A percentile compares a stretch with the other conserved stretches of the same genome.
Conservation (phyloP, 306 rosid genomes). For the Vigna hirtella region DNA sequence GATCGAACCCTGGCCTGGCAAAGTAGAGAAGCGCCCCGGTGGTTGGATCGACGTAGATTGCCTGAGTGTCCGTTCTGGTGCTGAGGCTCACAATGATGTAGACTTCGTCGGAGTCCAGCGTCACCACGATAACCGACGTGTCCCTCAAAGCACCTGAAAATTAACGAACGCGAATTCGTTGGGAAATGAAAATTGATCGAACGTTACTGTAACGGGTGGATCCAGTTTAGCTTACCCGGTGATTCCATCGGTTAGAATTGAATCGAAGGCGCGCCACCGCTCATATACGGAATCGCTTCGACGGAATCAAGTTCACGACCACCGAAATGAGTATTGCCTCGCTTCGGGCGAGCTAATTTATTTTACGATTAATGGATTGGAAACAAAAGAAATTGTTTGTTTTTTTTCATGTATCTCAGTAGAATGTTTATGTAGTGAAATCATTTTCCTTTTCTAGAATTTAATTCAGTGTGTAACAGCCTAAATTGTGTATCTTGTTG, state of each 20-base stretch:
- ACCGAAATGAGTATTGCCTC: neutral
- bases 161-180: neutral
- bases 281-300: neutral
- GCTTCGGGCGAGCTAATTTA: neutral
- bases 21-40: slow-evolving; percentile 79
- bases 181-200: neutral
- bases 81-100: slow-evolving; percentile 69
- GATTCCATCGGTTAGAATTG: slow-evolving; percentile 3
- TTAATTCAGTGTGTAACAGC: neutral
- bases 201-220: neutral
- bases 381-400: neutral
- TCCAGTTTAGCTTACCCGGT: neutral
- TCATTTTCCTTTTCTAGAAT: no score
- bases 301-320: neutral
- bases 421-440: neutral
- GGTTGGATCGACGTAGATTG: slow-evolving; percentile 88
- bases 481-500: neutral
- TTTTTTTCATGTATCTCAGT: neutral
- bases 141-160: slow-evolving; percentile 60
- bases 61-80: slow-evolving; percentile 73
- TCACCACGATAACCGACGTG: slow-evolving; percentile 74
- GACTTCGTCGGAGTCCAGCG: slow-evolving; percentile 84
- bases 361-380: neutral
- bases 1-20: slow-evolving; percentile 65
- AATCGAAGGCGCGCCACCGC: slow-evolving; percentile 3